Evolutionary conservation across 2,329 filamentous ascomycete species (phyloP).

Genomic region (Fusarium sp.): DNA sequence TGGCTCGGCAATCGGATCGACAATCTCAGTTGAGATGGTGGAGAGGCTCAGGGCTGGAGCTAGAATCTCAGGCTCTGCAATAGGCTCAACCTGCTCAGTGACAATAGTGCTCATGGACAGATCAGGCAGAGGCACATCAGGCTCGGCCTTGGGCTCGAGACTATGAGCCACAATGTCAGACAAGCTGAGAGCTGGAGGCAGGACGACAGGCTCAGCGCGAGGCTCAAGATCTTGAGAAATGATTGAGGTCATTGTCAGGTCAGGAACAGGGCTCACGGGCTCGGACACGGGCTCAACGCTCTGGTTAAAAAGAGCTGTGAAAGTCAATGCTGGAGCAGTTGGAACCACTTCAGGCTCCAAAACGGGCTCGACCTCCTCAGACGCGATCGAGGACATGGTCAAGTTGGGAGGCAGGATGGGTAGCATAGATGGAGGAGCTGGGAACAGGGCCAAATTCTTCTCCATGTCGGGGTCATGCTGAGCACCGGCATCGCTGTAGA

Average conservation of each 20-base stretch:
- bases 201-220: slow-evolving; percentile 36
- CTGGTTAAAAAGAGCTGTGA: slow-evolving; percentile 49
- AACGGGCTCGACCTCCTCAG: slow-evolving; percentile 55
- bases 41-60: slow-evolving; percentile 39
- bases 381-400: slow-evolving; percentile 56
- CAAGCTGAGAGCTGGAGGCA: slow-evolving; percentile 32
- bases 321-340: slow-evolving; percentile 47
- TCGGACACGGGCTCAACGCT: slow-evolving; percentile 53
- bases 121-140: slow-evolving; percentile 34
- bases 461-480: slow-evolving; percentile 62
- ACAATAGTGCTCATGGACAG: slow-evolving; percentile 47
- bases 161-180: slow-evolving; percentile 40
- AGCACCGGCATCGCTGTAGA: slow-evolving; percentile 63
- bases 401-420: slow-evolving; percentile 50
- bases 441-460: slow-evolving; percentile 63
- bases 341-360: slow-evolving; percentile 48
- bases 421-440: slow-evolving; percentile 60
- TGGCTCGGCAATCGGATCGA: slow-evolving; percentile 32
- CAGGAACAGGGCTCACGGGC: slow-evolving; percentile 42
- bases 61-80: slow-evolving; percentile 26
- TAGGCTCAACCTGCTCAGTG: slow-evolving; percentile 40
- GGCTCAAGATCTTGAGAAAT: slow-evolving; percentile 44
- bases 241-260: slow-evolving; percentile 42
- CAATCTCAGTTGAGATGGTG: slow-evolving; percentile 8
- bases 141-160: slow-evolving; percentile 42